Base-by-base conservation (phyloP, 306 rosid species). In the Spatholobus suberectus region DNA sequence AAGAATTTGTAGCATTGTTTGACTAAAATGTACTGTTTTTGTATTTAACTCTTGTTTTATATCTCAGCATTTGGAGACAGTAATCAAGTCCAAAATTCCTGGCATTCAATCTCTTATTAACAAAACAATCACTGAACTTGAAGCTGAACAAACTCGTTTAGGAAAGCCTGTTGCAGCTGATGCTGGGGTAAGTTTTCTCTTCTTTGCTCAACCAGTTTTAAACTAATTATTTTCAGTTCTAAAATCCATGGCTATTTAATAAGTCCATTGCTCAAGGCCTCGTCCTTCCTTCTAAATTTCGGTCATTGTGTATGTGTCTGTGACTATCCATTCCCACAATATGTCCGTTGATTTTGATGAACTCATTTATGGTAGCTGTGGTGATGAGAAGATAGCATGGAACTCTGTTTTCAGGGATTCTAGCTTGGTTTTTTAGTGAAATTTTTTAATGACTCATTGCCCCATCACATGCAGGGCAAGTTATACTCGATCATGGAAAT, bases 91-190 rank as follows among this genome's bases (percentile, higher is more conserved):
- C 85, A 93, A 90, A 87, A 91, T 95, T 84, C 98, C 97, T 0
- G 95, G 98, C 90, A 88, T 95, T 85, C 98, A 95, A 83, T 89
- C 93, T 78, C 98, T 95, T 76, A 91, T 95, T 51, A 93, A 80
- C 95, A 95, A 95, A 88, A 95, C 97, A 59, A 63, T 95, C 54
- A 41, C 89, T 71, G 98, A 95, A 59, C 89, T 95, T 71, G 98
- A 95, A 90, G 8, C 91, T 27, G 97, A 95, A 70, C 88, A 88
- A 75, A 76, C 89, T 80, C 98, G 92, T 59, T 90, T 93, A 47
- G 98, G 98, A 74, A 95, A 92, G 91, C 95, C 97, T 34, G 78
- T 93, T 75, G 94, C 96, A 70, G 86, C 91, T 71, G 97, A 93
- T 73, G 98, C 97, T 80, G 98, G 97, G 83, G 98, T 95, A 85